Evolutionary conservation across 768 basidiomycete genomes (phyloP).

Genomic region (Amanita rimosa): DNA sequence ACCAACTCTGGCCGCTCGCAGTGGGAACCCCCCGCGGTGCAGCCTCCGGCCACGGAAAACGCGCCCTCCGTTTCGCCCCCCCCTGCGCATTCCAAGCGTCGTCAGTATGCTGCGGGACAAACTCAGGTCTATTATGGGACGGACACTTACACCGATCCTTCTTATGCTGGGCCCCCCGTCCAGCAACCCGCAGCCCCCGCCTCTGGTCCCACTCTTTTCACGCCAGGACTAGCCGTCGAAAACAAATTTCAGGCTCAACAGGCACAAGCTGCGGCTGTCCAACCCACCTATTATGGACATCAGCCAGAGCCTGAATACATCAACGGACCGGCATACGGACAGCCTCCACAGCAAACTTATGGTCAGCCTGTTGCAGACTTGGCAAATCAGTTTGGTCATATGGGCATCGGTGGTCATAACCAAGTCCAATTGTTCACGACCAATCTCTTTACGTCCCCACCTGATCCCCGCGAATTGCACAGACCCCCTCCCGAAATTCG

Average conservation of each 20-base stretch:
- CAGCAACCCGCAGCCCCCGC: conserved; percentile 26
- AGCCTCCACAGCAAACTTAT: conserved; percentile 25
- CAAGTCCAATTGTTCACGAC: conserved; percentile 73
- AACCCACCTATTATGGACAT: conserved; percentile 29
- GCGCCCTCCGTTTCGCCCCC: conserved; percentile 31
- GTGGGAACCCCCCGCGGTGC: conserved; percentile 69
- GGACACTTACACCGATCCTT: conserved; percentile 32
- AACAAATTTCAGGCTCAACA: conserved; percentile 61
- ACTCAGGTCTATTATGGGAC: conserved; percentile 78
- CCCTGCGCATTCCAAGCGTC: conserved; percentile 50
- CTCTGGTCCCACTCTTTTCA: conserved; percentile 56
- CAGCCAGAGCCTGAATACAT: conserved; percentile 36
- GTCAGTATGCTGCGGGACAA: conserved; percentile 92
- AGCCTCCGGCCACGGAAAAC: conserved; percentile 24
- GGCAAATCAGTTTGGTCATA: conserved; percentile 78
- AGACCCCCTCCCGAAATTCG: conserved; percentile 82
- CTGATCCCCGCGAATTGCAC: conserved; percentile 78
- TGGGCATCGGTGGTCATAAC: conserved; percentile 76
- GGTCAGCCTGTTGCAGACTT: conserved; percentile 51
- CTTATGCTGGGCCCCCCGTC: conserved; percentile 25
- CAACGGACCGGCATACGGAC: conserved; percentile 28
- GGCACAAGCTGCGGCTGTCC: conserved; percentile 25
- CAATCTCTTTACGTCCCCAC: conserved; percentile 87
- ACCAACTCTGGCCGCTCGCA: conserved; percentile 74
- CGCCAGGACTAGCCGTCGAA: conserved; percentile 69